Evolutionary conservation across 257 asterid genomes (phyloP), one percentile per base, ranked within the genome.

Genomic region (Przewalskia tangutica): DNA sequence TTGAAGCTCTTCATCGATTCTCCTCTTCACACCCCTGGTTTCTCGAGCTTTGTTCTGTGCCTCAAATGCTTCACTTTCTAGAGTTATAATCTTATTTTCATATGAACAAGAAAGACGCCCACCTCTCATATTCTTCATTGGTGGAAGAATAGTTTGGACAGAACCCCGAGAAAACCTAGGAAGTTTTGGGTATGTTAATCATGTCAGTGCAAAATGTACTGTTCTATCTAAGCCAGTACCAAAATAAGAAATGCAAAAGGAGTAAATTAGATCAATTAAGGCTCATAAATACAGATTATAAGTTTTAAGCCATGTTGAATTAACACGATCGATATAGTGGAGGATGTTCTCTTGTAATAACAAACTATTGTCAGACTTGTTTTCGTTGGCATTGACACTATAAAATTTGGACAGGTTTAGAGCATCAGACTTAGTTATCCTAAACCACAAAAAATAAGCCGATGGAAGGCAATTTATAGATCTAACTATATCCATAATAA

Each of bases 71-170:
- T 90, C 89, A 76, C 79, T 89, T 90, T 94, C 95, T 81, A 92
- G 89, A 79, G 70, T 7, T 46, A 84, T 85, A 68, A 95, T 91
- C 86, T 89, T 91, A 83, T 88, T 83, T 71, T 91, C 99, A 88
- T 87, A 95, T 82, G 98, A 95, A 87, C 96, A 91, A 89, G 90
- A 90, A 79, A 95, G 97, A 81, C 98, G 99, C 20, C 92, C 91
- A 86, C 85, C 88, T 84, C 96, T 90, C 3, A 59, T 11, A 78
- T 88, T 87, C 89, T 83, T 92, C 87, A 73, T 90, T 50, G 96
- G 95, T 20, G 99, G 99, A 79, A 95, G 97, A 88, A 88, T 82
- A 67, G 97, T 95, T 87, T 95, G 90, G 66, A 92, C 89, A 66
- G 98, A 89, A 88, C 94, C 92, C 70, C 97, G 99, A 81, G 87